A percentile compares a stretch with the other conserved stretches of the same genome.
phyloP scores from a whole-genome alignment of 306 rosid genomes.

The Ceratonia siliqua region DNA sequence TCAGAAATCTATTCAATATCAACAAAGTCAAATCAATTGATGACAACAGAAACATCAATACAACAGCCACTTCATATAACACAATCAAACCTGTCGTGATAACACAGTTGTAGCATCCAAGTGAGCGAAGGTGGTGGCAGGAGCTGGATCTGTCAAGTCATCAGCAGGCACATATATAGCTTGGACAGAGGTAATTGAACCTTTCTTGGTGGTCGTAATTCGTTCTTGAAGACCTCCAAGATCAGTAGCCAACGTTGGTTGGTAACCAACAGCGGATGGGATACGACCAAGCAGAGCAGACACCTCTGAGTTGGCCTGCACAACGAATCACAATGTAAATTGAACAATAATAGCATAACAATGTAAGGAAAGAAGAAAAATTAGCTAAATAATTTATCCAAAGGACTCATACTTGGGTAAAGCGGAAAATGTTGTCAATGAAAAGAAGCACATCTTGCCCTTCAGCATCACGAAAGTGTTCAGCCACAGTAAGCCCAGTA shows the following conservation, averaged over 20 bases:
- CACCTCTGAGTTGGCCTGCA: slow-evolving; percentile 98
- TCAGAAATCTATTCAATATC: slow-evolving; percentile 69
- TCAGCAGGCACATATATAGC: slow-evolving; percentile 99
- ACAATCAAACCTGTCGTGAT: slow-evolving; percentile 71
- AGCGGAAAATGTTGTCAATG: slow-evolving; percentile 97
- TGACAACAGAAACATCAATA: background rate
- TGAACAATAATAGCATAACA: background rate
- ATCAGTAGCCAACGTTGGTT: slow-evolving; percentile 96
- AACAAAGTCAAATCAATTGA: background rate
- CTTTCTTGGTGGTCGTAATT: slow-evolving; percentile 95
- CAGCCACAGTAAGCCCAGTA: slow-evolving; percentile 95
- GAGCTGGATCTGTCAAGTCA: slow-evolving; percentile 99
- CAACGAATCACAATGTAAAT: background rate
- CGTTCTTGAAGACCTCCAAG: slow-evolving; percentile 99
- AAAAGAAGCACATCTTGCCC: slow-evolving; percentile 99
- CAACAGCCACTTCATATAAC: background rate
- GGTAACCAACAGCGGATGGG: slow-evolving; percentile 99
- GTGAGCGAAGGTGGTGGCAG: slow-evolving; percentile 98
- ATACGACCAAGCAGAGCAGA: slow-evolving; percentile 99
- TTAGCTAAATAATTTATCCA: background rate
- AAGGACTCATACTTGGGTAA: slow-evolving; percentile 72
- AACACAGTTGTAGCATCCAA: slow-evolving; percentile 98
- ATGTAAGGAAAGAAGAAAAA: background rate
- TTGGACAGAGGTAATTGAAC: slow-evolving; percentile 97
- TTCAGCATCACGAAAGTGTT: slow-evolving; percentile 98